Percentiles rank a stretch among this genome's conserved stretches.
Evolutionary conservation across 495 filamentous ascomycete genomes (phyloP).

Genomic region (Bathelium albidoporum): DNA sequence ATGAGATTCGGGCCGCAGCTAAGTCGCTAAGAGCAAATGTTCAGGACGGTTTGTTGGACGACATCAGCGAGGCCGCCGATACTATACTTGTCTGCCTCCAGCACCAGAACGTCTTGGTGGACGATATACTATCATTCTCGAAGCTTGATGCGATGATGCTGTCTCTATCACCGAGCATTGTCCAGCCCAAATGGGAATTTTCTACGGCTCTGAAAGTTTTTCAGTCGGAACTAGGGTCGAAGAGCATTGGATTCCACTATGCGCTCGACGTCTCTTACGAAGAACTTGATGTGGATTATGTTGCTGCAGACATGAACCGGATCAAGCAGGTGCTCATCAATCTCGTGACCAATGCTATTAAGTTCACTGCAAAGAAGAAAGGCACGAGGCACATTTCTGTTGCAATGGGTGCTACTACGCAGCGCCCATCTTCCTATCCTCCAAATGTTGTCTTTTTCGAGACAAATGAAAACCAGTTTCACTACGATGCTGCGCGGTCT

Average conservation of each 20-base stretch:
- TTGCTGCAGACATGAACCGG: slow-evolving; percentile 26
- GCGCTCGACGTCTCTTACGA: slow-evolving; percentile 24
- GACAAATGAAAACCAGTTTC: slow-evolving; percentile 12
- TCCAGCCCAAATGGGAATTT: slow-evolving; percentile 23
- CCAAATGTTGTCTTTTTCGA: slow-evolving; percentile 30
- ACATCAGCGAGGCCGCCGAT: slow-evolving; percentile 25
- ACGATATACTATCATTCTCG: slow-evolving; percentile 31
- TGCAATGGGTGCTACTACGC: slow-evolving; percentile 20
- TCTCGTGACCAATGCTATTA: slow-evolving; percentile 31
- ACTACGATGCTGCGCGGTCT: slow-evolving; percentile 24
- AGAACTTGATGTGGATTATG: slow-evolving; percentile 20
- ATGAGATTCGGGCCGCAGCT: slow-evolving; percentile 25
- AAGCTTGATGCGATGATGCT: slow-evolving; percentile 33
- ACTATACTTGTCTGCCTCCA: slow-evolving; percentile 28
- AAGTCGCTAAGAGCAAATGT: slow-evolving; percentile 6
- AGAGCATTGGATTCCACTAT: slow-evolving; percentile 25
- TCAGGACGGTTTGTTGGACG: slow-evolving; percentile 8
- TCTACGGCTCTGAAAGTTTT: slow-evolving; percentile 27
- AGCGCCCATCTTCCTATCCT: slow-evolving; percentile 26
- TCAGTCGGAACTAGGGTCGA: slow-evolving; percentile 27
- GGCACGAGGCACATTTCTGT: slow-evolving; percentile 24
- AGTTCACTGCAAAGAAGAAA: slow-evolving; percentile 27
- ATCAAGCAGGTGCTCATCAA: slow-evolving; percentile 31
- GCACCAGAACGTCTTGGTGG: slow-evolving; percentile 30
- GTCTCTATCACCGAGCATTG: slow-evolving; percentile 20